Evolutionary conservation across 768 basidiomycete species (phyloP), one percentile per base, ranked within the genome.

Genomic region (Chalciporus chontae): DNA sequence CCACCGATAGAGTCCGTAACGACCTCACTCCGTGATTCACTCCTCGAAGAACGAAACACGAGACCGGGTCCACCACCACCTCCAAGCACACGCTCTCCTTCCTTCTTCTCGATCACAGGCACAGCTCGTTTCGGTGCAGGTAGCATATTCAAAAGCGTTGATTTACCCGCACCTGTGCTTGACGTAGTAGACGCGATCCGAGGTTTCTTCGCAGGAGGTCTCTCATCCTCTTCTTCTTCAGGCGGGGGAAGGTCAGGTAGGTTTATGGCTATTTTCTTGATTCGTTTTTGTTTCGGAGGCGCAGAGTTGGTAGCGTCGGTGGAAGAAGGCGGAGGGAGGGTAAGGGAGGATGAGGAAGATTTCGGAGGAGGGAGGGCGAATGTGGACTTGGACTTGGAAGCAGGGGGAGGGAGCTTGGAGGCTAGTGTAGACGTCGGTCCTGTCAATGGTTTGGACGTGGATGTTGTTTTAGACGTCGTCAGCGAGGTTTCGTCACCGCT

Each of bases 101-200:
- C 66, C 24, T 66, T 58, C 47, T 66, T 68, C 52, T 53, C 45
- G 21, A 64, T 60, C n/a, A 74, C 63, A 9, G 79, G 73, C 6
- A 19, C 68, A 61, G 47, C 73, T 70, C 62, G 77, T 67, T 84
- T 88, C 5, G 89, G 89, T 0, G 82, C 78, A 29, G 89, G 89
- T 10, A 91, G 73, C 83, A 90, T 88, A 8, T 77, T 77, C 27
- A 90, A 59, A 42, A 91, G 62, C 3, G 81, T 78, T 0, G 88
- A 90, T 11, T 64, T 62, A 9, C 87, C 87, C 23, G 80, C 80
- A 8, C 83, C 80, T 8, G 52, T 34, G 24, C 46, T 45, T 18
- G 75, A 52, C 32, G 75, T 73, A 36, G 75, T 73, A 36, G 75
- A 53, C 29, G 76, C 73, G 34, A 79, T 54, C 21, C 79, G 75